Conservation (phyloP, 805 yeast species). For the Candida hungchunana region DNA sequence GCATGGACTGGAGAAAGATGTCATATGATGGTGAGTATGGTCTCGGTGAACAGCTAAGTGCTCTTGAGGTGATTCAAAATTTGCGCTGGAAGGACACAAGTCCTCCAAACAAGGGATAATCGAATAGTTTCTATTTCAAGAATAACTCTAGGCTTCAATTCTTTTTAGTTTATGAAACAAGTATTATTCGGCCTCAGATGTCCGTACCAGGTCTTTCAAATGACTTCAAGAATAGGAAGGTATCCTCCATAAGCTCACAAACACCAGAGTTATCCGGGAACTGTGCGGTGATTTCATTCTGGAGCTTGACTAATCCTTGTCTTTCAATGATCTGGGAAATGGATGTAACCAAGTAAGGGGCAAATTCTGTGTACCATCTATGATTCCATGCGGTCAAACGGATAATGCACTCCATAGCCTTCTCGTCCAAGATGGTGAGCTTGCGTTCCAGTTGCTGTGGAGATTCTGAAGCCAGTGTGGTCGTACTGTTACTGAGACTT, state of each 20-base stretch:
- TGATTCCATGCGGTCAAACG: slow-evolving; percentile 95
- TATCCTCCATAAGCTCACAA: slow-evolving; percentile 48
- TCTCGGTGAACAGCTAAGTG: slow-evolving; percentile 87
- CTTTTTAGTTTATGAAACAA: neutral
- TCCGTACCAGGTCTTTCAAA: slow-evolving; percentile 15
- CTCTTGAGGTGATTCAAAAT: slow-evolving; percentile 60
- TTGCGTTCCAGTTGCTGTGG: slow-evolving; percentile 30
- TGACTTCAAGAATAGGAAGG: slow-evolving; percentile 40
- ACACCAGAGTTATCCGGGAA: slow-evolving; percentile 57
- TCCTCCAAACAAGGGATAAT: slow-evolving; percentile 50
- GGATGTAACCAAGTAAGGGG: slow-evolving; percentile 59
- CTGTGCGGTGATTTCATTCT: slow-evolving; percentile 63
- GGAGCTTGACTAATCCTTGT: slow-evolving; percentile 76
- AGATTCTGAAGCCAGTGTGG: slow-evolving; percentile 11
- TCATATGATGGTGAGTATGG: slow-evolving; percentile 78
- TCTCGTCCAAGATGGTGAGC: slow-evolving; percentile 33
- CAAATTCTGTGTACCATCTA: slow-evolving; percentile 93
- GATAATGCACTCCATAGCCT: slow-evolving; percentile 62
- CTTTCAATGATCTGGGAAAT: slow-evolving; percentile 61
- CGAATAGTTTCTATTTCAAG: too few species aligned
- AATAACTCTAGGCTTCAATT: too few species aligned
- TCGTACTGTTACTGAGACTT: slow-evolving; percentile 18
- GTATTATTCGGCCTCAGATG: neutral
- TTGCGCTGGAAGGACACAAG: slow-evolving; percentile 33
- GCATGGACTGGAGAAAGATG: slow-evolving; percentile 65